Percentiles rank a stretch among this genome's conserved stretches.
Evolutionary conservation across 75 land plant species (phyloP).

Genomic region (Picea sitchensis): DNA sequence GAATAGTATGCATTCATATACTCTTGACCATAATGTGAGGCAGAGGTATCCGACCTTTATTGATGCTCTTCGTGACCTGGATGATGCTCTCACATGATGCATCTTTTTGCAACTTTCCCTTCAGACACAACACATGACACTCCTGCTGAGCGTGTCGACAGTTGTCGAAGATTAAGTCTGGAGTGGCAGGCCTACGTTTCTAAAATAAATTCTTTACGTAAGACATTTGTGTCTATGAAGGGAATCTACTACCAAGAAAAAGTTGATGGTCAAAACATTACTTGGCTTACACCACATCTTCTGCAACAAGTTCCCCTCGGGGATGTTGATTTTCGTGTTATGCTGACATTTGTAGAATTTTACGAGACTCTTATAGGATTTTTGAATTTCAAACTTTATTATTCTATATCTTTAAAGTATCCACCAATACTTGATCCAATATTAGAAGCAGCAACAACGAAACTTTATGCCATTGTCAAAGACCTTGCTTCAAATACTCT

Average conservation of each 20-base stretch:
- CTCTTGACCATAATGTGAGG: conserved; percentile 67
- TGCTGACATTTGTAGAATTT: too few species aligned
- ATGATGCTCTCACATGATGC: conserved; percentile 93
- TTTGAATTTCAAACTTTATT: conserved; percentile 81
- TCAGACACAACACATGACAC: conserved; percentile 59
- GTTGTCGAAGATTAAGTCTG: conserved; percentile 83
- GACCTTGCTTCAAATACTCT: conserved; percentile 41
- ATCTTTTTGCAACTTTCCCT: conserved; percentile 89
- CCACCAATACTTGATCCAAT: conserved; percentile 88
- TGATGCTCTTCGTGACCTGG: conserved; percentile 92
- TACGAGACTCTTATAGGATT: conserved; percentile 75
- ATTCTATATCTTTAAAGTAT: conserved; percentile 72
- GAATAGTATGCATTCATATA: conserved; percentile 49
- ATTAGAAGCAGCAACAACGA: conserved; percentile 84
- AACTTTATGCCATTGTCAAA: conserved; percentile 82
- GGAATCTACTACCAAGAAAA: conserved; percentile 98
- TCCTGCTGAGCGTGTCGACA: conserved; percentile 61
- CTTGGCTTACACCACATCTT: too few species aligned
- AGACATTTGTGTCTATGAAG: conserved; percentile 86
- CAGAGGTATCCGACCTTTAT: conserved; percentile 82
- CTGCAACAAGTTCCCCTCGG: too few species aligned
- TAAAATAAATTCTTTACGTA: conserved; percentile 72
- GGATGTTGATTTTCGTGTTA: too few species aligned
- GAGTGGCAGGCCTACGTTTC: conserved; percentile 97
- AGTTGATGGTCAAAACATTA: too few species aligned